Percentiles rank a stretch among this genome's conserved stretches.
These are phyloP conservation scores for Angomonas ambiguus DNA, from an alignment of 208 protist species.

Conservation along the genomic window DNA sequence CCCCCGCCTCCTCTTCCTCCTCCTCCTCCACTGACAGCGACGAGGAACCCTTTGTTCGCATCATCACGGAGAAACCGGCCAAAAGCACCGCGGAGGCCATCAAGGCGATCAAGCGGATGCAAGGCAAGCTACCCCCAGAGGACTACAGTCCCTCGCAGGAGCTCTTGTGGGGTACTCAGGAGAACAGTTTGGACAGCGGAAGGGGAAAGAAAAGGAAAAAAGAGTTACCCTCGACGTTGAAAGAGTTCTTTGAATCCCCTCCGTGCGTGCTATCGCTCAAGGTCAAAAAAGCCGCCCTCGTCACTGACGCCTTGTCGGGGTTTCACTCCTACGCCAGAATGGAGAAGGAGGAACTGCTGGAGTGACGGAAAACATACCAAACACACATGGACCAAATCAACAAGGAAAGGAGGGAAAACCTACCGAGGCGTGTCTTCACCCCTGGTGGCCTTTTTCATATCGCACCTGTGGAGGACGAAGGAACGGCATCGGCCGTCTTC, in stretches of 20 bases:
- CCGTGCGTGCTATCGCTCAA: conserved; percentile 36
- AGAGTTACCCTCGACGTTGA: conserved; percentile 35
- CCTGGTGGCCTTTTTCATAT: neutral
- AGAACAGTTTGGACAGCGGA: neutral
- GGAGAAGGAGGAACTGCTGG: conserved; percentile 19
- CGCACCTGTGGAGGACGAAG: neutral
- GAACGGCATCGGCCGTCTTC: conserved; percentile 29
- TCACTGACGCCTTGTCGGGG: conserved; percentile 44
- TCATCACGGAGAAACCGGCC: conserved; percentile 18
- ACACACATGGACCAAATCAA: neutral
- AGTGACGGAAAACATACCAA: neutral
- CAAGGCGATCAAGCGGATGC: conserved; percentile 27
- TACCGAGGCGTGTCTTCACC: neutral
- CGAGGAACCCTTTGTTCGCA: conserved; percentile 31
- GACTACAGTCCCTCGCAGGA: neutral
- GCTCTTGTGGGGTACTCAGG: too few relatives aligned
- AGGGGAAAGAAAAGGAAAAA: conserved; percentile 9
- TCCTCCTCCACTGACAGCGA: conserved; percentile 10
- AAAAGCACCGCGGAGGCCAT: conserved; percentile 37
- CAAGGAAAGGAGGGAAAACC: neutral
- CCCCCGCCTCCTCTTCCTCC: neutral
- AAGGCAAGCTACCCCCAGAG: conserved; percentile 11
- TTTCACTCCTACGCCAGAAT: conserved; percentile 39
- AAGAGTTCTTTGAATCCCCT: conserved; percentile 38
- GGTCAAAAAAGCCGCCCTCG: conserved; percentile 31